These are phyloP conservation scores for Mortierella sp. DNA, from an alignment of 371 early-diverging fungal genomes.

Conservation along the genomic window DNA sequence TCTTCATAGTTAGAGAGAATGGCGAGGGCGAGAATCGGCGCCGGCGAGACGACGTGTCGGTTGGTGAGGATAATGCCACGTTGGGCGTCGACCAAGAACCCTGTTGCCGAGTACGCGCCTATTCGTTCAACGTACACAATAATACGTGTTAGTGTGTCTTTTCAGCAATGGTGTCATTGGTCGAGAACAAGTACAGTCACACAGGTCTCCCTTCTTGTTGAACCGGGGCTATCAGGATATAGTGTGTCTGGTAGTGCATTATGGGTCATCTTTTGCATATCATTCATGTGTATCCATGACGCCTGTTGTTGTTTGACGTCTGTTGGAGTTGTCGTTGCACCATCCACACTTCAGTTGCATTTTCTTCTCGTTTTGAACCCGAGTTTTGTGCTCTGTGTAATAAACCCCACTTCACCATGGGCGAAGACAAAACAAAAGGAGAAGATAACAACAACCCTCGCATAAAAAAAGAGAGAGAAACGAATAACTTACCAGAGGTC, in stretches of 20 bases:
- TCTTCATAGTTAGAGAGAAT: slow-evolving; percentile 91
- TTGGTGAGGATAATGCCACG: slow-evolving; percentile 93
- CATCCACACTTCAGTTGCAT: background rate
- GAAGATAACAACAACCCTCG: background rate
- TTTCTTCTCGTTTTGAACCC: background rate
- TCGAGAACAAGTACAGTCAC: background rate
- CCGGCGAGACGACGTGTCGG: slow-evolving; percentile 90
- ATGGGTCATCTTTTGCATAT: background rate
- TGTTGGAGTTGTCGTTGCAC: background rate
- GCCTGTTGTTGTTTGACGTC: background rate
- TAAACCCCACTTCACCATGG: no score
- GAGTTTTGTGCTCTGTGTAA: background rate
- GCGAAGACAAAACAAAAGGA: background rate
- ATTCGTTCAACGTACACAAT: background rate
- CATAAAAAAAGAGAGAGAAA: slow-evolving; percentile 3
- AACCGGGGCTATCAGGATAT: background rate
- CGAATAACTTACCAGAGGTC: slow-evolving; percentile 69
- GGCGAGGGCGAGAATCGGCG: slow-evolving; percentile 87
- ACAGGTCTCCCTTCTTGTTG: background rate
- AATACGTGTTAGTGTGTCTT: background rate
- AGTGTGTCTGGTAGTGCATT: background rate
- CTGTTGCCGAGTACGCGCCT: slow-evolving; percentile 85
- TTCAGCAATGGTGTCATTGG: slow-evolving; percentile 20
- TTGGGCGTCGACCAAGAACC: slow-evolving; percentile 94
- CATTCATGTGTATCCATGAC: background rate